phyloP scores from a whole-genome alignment of 1,284 basidiomycete species.

The Ganoderma lingzhi region DNA sequence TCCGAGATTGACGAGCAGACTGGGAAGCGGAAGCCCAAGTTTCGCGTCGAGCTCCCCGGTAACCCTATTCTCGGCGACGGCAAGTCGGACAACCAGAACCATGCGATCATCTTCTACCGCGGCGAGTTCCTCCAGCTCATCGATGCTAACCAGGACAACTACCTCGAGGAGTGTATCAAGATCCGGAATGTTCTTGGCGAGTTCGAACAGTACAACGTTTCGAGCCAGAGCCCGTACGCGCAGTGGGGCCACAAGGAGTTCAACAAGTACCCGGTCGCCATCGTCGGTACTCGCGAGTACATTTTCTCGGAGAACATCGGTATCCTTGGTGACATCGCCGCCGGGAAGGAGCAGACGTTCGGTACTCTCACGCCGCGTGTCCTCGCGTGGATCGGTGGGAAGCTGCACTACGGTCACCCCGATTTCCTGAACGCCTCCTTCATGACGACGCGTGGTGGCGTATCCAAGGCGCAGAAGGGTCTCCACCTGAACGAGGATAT shows the following conservation, averaged over 20 bases:
- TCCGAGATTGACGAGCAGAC: conserved; percentile 93
- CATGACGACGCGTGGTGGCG: conserved; percentile 98
- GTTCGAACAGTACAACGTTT: conserved; percentile 95
- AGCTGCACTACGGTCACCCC: conserved; percentile 98
- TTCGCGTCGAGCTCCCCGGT: conserved; percentile 96
- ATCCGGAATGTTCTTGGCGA: conserved; percentile 98
- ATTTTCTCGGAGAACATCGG: conserved; percentile 99
- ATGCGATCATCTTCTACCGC: conserved; percentile 99
- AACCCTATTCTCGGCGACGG: conserved; percentile 99
- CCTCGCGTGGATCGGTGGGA: conserved; percentile 97
- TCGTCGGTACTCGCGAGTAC: conserved; percentile 98
- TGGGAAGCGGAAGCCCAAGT: conserved; percentile 96
- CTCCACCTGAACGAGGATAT: conserved; percentile 99
- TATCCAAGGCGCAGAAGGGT: conserved; percentile 99
- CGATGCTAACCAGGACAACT: conserved; percentile 99
- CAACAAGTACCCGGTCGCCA: conserved; percentile 91
- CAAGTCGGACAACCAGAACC: conserved; percentile 99
- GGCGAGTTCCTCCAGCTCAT: conserved; percentile 99
- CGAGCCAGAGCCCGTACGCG: conserved; percentile 94
- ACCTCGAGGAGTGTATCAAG: conserved; percentile 99
- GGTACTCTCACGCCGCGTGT: conserved; percentile 98
- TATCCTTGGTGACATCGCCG: conserved; percentile 98
- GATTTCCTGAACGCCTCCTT: conserved; percentile 99
- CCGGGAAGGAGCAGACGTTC: conserved; percentile 99
- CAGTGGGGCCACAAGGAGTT: conserved; percentile 95